Evolutionary conservation across 75 land plant species (phyloP).

Genomic region (Pinus albicaulis): DNA sequence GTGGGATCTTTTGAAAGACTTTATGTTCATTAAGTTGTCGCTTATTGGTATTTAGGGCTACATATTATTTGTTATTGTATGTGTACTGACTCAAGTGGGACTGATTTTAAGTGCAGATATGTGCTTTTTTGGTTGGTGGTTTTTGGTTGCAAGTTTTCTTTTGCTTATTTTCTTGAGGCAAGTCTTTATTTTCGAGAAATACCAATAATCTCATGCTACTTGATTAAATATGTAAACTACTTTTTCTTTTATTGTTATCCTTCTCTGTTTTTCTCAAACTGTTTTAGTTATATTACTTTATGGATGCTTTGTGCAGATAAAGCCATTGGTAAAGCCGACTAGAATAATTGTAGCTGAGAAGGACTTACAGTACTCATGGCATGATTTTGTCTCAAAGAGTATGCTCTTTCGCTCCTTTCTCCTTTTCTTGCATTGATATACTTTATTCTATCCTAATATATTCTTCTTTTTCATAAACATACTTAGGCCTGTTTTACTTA

Average conservation of each 20-base stretch:
- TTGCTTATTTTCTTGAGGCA: conserved; percentile 88
- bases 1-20: too few relatives aligned
- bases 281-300: background rate
- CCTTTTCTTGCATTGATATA: too few relatives aligned
- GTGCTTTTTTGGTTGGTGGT: conserved; percentile 80
- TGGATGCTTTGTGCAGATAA: conserved; percentile 46
- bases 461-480: too few relatives aligned
- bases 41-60: background rate
- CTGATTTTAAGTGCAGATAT: conserved; percentile 55
- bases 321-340: conserved; percentile 81
- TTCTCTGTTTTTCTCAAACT: background rate
- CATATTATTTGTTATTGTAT: background rate
- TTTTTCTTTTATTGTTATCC: background rate
- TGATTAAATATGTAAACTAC: background rate
- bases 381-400: conserved; percentile 84
- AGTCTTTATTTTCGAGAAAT: conserved; percentile 4
- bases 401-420: conserved; percentile 11
- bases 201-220: background rate
- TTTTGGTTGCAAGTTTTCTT: conserved; percentile 69
- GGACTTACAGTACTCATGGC: conserved; percentile 68
- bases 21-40: background rate
- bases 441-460: too few relatives aligned
- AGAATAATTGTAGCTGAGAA: conserved; percentile 31
- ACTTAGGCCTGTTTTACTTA: too few relatives aligned
- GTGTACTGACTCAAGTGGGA: background rate